These are phyloP conservation scores for Jacaranda copaia DNA, from an alignment of 257 asterid genomes.

Conservation along the genomic window DNA sequence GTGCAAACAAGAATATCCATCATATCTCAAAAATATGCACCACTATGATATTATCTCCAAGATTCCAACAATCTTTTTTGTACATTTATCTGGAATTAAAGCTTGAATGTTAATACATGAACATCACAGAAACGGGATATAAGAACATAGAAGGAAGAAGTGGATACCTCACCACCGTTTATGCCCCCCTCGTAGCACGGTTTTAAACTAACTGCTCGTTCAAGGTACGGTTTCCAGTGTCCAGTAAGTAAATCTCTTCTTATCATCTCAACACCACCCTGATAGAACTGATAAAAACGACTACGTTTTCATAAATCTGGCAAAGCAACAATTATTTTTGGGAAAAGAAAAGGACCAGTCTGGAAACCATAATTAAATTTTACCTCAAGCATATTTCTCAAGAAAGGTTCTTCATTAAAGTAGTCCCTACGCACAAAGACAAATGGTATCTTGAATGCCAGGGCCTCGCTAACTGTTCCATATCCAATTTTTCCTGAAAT, in stretches of 20 bases:
- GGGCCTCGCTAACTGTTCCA: conserved; percentile 97
- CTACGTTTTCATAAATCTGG: conserved; percentile 24
- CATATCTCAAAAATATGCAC: too few species aligned
- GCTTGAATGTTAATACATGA: conserved; percentile 2
- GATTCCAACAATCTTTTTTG: neutral
- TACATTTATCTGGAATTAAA: conserved; percentile 9
- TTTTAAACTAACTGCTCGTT: conserved; percentile 80
- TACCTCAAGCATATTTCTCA: conserved; percentile 99
- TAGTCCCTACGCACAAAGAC: conserved; percentile 97
- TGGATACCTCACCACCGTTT: conserved; percentile 92
- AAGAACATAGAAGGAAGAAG: conserved; percentile 8
- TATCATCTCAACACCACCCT: conserved; percentile 98
- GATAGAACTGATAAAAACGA: conserved; percentile 66
- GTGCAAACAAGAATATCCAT: too few species aligned
- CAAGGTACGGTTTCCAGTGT: conserved; percentile 95
- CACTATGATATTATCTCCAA: too few species aligned
- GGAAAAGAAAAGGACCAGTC: conserved; percentile 2
- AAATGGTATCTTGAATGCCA: conserved; percentile 93
- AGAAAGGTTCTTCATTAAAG: conserved; percentile 96
- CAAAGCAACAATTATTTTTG: conserved; percentile 8
- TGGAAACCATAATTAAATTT: conserved; percentile 21
- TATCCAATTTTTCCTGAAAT: conserved; percentile 96
- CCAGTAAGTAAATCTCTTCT: conserved; percentile 98
- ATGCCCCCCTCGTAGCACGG: conserved; percentile 88
- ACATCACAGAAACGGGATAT: conserved; percentile 8